A percentile compares a stretch with the other conserved stretches of the same genome.
Evolutionary conservation across 108 stramenopile species (phyloP).

Genomic region (Nitzschia sp.): DNA sequence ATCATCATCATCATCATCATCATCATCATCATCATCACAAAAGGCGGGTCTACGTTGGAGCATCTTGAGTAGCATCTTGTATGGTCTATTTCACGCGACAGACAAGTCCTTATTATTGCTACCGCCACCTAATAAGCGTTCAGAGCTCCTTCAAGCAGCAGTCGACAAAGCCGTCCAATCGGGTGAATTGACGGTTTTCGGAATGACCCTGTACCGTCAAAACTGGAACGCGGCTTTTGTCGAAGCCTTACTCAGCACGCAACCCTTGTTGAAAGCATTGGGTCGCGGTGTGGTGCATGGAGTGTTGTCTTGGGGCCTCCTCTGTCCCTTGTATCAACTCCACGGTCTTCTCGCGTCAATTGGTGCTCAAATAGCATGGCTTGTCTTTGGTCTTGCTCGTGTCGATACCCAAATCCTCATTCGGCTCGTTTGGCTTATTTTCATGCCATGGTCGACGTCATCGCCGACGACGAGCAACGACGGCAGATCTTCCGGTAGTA

Average conservation of each 20-base stretch:
- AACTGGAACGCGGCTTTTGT: background rate
- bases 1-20: too few relatives aligned
- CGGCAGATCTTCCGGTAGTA: background rate
- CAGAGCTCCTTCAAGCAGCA: background rate
- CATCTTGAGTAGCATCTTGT: background rate
- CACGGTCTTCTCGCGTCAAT: background rate
- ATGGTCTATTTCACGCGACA: background rate
- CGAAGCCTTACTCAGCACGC: background rate
- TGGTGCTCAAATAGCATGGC: background rate
- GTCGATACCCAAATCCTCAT: conserved; percentile 1
- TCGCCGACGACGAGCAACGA: background rate
- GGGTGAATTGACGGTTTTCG: background rate
- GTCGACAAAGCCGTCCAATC: background rate
- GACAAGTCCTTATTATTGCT: background rate
- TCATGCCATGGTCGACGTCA: background rate
- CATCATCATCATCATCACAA: too few relatives aligned
- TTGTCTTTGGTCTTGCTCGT: background rate
- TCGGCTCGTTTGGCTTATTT: background rate
- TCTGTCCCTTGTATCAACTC: background rate
- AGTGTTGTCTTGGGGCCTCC: background rate
- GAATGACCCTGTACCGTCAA: background rate
- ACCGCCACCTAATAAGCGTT: background rate
- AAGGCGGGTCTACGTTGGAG: background rate
- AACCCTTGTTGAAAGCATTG: background rate
- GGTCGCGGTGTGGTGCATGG: background rate